Base-by-base conservation (phyloP, 2,329 filamentous ascomycete species). In the Penicillium digitatum region DNA sequence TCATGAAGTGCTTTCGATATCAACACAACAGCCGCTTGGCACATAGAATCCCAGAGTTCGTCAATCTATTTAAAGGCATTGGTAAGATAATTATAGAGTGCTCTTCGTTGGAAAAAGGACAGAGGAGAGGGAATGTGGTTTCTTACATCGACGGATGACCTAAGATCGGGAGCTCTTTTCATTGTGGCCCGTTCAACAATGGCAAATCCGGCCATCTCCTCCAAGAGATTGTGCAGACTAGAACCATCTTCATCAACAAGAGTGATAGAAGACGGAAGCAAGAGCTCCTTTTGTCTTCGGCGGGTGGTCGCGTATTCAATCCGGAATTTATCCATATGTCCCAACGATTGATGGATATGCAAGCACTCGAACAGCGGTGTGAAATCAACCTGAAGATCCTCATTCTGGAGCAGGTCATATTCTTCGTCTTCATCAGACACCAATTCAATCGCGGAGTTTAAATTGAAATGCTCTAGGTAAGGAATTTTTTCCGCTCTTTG, bases 21-120 rank as follows among this genome's bases (percentile, higher is more conserved):
- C 45, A 97, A 79, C 9, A 81, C 82, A 62, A 97, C 90, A 0
- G 90, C 87, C 42, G 87, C 86, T 67, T 92, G 89, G 69, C 93
- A 97, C 89, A 97, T 94, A 0, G 92, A 96, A 66, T 97, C 93
- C 94, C 94, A 99, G 2, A 99, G 78, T 73, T 97, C 94, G 68
- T 99, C 94, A n/a, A 96, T 86, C 88, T 92, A 58, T 24, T 40
- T 20, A 2, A 8, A 27, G 11, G 29, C 9, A 37, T 10, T 31
- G 58, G 59, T 50, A 26, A 27, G 60, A 62, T 58, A 58, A 52
- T 44, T 52, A 37, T 39, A n/a, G 14, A 24, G 22, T n/a, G 39
- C 32, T 39, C 26, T 37, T 8, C 38, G 11, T 40, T 18, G 24
- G 20, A 20, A 40, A 24, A 40, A n/a, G 18, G 3, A 4, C 37